These are phyloP conservation scores for Dionaea muscipula DNA, from an alignment of 179 eudicot species.

Conservation along the genomic window DNA sequence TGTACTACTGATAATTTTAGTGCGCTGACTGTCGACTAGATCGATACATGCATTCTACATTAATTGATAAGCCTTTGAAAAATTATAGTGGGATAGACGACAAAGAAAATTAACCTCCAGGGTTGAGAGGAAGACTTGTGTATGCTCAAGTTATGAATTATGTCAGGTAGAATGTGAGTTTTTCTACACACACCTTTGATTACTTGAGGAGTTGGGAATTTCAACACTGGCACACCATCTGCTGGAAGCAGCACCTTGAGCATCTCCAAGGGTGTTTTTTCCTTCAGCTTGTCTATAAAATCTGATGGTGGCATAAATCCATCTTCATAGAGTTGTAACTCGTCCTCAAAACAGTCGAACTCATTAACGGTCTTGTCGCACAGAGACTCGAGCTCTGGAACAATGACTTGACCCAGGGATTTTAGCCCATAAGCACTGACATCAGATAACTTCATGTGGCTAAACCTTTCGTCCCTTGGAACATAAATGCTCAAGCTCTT, in stretches of 20 bases:
- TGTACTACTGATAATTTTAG: too few relatives aligned
- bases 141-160: too few relatives aligned
- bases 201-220: constrained; percentile 54
- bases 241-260: constrained; percentile 28
- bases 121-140: too few relatives aligned
- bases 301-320: constrained; percentile 25
- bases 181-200: constrained; percentile 36
- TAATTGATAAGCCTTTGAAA: too few relatives aligned
- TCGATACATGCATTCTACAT: too few relatives aligned
- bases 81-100: too few relatives aligned
- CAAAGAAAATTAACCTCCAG: too few relatives aligned
- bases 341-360: constrained; percentile 57
- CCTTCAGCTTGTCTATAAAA: constrained; percentile 25
- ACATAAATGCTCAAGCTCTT: constrained; percentile 51
- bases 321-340: constrained; percentile 34
- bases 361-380: constrained; percentile 51
- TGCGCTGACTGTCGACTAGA: too few relatives aligned
- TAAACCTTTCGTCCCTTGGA: constrained; percentile 73
- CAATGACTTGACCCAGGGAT: constrained; percentile 40
- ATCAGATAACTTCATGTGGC: constrained; percentile 49
- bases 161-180: too few relatives aligned
- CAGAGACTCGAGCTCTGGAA: constrained; percentile 30
- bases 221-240: constrained; percentile 39
- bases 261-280: constrained; percentile 18
- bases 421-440: constrained; percentile 48